Percentiles rank a stretch among this genome's conserved stretches.
phyloP scores from a whole-genome alignment of 352 stramenopile species.

The Phytophthora niederhauseri region DNA sequence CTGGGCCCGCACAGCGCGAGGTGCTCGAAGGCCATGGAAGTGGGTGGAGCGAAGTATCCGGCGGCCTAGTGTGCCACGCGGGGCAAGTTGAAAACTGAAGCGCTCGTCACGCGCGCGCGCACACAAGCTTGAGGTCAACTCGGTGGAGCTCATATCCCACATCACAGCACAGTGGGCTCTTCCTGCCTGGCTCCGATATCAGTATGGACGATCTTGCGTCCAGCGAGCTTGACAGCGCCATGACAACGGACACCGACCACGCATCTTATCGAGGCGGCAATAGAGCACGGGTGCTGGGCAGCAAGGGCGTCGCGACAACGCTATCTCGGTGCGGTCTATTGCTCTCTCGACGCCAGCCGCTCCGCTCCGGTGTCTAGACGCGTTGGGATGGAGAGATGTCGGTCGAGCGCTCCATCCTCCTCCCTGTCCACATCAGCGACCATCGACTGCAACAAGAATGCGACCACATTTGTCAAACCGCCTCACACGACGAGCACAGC shows the following conservation, averaged over 20 bases:
- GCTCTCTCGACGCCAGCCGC: constrained; percentile 20
- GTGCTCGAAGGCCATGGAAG: constrained; percentile 15
- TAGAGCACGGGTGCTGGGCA: constrained; percentile 11
- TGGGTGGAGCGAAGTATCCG: not conserved
- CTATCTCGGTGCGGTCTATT: constrained; percentile 7
- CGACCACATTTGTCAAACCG: not conserved
- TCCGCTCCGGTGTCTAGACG: too few relatives aligned
- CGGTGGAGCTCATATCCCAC: constrained; percentile 28
- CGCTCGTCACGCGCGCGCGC: constrained; percentile 12
- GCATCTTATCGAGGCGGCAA: constrained; percentile 4
- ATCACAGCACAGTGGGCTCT: constrained; percentile 20
- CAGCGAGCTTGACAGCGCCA: constrained; percentile 13
- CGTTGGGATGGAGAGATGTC: not conserved
- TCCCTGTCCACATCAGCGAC: not conserved
- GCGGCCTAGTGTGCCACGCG: constrained; percentile 2
- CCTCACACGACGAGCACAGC: not conserved
- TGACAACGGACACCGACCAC: constrained; percentile 4
- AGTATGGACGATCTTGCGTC: constrained; percentile 11
- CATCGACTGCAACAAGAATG: not conserved
- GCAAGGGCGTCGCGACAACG: constrained; percentile 19
- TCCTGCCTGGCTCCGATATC: constrained; percentile 18
- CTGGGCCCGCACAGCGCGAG: constrained; percentile 2
- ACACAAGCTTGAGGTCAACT: not conserved
- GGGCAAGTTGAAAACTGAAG: constrained; percentile 30
- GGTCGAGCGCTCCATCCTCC: not conserved